Evolutionary conservation across 1,284 basidiomycete genomes (phyloP).

Genomic region (Taiwanofungus camphoratus): DNA sequence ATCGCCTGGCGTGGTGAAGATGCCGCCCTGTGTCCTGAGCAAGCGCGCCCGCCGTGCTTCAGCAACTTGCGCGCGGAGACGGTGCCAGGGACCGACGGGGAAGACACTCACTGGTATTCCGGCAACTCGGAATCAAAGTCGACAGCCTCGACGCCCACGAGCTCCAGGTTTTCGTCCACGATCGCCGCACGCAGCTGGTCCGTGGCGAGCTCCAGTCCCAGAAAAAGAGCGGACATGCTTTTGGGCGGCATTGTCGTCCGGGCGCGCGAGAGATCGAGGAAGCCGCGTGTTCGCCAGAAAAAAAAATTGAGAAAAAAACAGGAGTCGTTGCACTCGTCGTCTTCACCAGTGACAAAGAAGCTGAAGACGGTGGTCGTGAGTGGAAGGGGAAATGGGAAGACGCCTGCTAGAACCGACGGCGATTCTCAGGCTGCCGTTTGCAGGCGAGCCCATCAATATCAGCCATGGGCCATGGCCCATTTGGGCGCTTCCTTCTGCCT

Average conservation of each 20-base stretch:
- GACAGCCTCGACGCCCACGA: constrained; percentile 72
- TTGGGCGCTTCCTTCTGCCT: constrained; percentile 5
- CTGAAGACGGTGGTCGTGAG: constrained; percentile 19
- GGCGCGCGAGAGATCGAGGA: constrained; percentile 5
- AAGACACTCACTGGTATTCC: constrained; percentile 67
- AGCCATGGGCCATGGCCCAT: constrained; percentile 2
- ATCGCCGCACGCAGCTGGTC: constrained; percentile 76
- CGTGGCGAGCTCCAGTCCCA: constrained; percentile 74
- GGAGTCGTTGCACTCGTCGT: constrained; percentile 4
- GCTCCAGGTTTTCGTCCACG: constrained; percentile 72
- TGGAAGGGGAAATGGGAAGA: constrained; percentile 18
- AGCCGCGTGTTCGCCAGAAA: constrained; percentile 5
- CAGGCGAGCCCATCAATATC: constrained; percentile 15
- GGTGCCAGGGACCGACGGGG: background rate
- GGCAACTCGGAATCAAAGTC: constrained; percentile 75
- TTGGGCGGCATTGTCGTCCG: constrained; percentile 37
- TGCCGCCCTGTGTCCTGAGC: constrained; percentile 71
- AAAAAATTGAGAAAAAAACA: constrained; percentile 13
- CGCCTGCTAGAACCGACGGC: constrained; percentile 9
- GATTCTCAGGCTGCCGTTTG: constrained; percentile 16
- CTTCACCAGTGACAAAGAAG: constrained; percentile 10
- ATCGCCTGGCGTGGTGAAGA: constrained; percentile 79
- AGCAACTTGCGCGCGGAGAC: background rate
- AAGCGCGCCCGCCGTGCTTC: background rate
- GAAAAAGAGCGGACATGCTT: constrained; percentile 55